A percentile compares a stretch with the other conserved stretches of the same genome.
Evolutionary conservation across 1,139 yeast genomes (phyloP).

Genomic region (Sugiyamaella neomexicana): DNA sequence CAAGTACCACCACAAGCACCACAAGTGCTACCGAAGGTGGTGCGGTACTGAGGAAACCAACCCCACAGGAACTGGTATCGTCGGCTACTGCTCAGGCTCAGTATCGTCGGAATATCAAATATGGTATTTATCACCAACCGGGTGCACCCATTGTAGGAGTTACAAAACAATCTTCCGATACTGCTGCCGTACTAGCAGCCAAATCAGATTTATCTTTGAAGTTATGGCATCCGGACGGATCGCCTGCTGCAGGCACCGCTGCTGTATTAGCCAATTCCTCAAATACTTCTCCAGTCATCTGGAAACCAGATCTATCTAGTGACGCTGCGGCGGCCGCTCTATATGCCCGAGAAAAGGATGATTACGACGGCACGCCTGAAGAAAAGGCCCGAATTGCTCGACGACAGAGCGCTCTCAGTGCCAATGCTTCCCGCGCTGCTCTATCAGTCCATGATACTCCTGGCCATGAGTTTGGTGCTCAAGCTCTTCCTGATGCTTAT

Average conservation of each 20-base stretch:
- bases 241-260: conserved; percentile 41
- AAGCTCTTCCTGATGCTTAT: conserved; percentile 41
- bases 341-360: conserved; percentile 44
- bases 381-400: conserved; percentile 18
- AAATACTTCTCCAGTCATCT: conserved; percentile 35
- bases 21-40: not conserved
- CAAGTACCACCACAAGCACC: conserved; percentile 6
- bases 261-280: conserved; percentile 41
- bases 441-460: conserved; percentile 37
- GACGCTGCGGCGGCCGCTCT: conserved; percentile 52
- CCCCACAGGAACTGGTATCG: conserved; percentile 24
- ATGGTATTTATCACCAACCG: conserved; percentile 73
- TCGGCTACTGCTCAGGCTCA: conserved; percentile 34
- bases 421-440: conserved; percentile 36
- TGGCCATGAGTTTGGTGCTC: conserved; percentile 41
- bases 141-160: conserved; percentile 71
- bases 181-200: conserved; percentile 43
- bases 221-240: conserved; percentile 40
- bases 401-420: conserved; percentile 16
- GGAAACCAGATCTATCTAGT: conserved; percentile 37
- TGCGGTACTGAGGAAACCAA: conserved; percentile 5
- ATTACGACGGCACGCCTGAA: conserved; percentile 20
- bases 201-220: conserved; percentile 39
- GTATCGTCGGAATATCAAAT: conserved; percentile 73
- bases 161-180: conserved; percentile 39